Evolutionary conservation across 225 moss, liverwort and hornwort genomes (phyloP).

Genomic region (Pseudisothecium myosuroides): DNA sequence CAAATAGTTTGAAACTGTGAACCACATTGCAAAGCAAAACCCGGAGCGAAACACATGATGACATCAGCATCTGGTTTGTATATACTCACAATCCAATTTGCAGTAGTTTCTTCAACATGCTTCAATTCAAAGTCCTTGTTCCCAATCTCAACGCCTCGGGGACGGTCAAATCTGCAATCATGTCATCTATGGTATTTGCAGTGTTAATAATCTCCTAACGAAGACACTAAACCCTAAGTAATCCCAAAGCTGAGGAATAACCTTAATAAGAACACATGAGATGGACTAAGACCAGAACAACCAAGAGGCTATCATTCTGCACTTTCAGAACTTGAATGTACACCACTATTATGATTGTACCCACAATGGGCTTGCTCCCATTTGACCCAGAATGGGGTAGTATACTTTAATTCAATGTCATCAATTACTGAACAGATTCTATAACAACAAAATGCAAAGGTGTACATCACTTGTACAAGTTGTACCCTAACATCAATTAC

Average conservation of each 20-base stretch:
- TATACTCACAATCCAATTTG: constrained; percentile 94
- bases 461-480: constrained; percentile 37
- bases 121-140: constrained; percentile 78
- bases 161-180: constrained; percentile 77
- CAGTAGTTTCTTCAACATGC: constrained; percentile 89
- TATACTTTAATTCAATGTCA: neutral
- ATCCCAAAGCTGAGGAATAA: neutral
- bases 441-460: neutral
- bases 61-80: constrained; percentile 50
- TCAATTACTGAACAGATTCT: neutral
- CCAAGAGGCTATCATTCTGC: too few species aligned
- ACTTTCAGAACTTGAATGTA: too few species aligned
- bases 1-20: too few species aligned
- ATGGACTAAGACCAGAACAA: neutral
- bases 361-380: too few species aligned
- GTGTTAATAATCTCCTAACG: neutral
- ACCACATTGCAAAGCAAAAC: neutral
- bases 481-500: neutral
- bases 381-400: too few species aligned
- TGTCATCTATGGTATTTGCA: neutral
- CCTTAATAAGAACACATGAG: neutral
- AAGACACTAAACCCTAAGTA: neutral
- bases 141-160: constrained; percentile 86
- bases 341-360: too few species aligned
- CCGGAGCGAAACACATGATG: neutral